Evolutionary conservation across 768 basidiomycete genomes (phyloP).

Genomic region (Serendipita sp.): DNA sequence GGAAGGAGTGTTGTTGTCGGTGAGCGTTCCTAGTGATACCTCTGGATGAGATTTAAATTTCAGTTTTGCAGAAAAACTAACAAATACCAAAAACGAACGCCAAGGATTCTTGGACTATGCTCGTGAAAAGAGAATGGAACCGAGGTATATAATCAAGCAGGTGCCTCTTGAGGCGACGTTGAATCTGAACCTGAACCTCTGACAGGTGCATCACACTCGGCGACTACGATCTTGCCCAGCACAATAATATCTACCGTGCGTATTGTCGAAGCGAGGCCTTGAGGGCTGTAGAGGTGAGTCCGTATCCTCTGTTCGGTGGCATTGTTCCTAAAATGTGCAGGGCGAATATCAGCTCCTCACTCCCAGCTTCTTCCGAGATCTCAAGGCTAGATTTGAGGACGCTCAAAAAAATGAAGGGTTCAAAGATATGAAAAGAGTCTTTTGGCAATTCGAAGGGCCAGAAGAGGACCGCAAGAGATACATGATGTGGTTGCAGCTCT

Average conservation of each 20-base stretch:
- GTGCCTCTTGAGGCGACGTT: background rate
- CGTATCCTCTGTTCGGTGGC: background rate
- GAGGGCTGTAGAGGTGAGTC: background rate
- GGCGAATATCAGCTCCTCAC: slow-evolving; percentile 27
- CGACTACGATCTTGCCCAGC: slow-evolving; percentile 31
- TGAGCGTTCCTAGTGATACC: slow-evolving; percentile 19
- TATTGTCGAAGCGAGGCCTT: slow-evolving; percentile 21
- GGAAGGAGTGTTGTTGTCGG: slow-evolving; percentile 67
- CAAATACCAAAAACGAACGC: background rate
- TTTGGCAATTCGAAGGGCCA: slow-evolving; percentile 66
- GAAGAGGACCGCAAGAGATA: slow-evolving; percentile 56
- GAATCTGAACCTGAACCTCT: background rate
- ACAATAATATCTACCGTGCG: slow-evolving; percentile 84
- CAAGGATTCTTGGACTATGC: slow-evolving; percentile 51
- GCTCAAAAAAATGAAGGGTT: slow-evolving; percentile 60
- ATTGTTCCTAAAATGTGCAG: background rate
- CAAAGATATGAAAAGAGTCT: slow-evolving; percentile 54
- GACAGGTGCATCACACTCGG: background rate
- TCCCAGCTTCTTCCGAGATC: slow-evolving; percentile 41
- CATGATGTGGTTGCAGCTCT: slow-evolving; percentile 66
- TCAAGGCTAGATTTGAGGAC: slow-evolving; percentile 46
- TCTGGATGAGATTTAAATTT: background rate
- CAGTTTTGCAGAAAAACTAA: background rate
- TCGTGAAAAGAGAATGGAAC: slow-evolving; percentile 33
- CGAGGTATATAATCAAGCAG: slow-evolving; percentile 30